phyloP scores from a whole-genome alignment of 768 basidiomycete genomes.

The Leccinellum luteum region DNA sequence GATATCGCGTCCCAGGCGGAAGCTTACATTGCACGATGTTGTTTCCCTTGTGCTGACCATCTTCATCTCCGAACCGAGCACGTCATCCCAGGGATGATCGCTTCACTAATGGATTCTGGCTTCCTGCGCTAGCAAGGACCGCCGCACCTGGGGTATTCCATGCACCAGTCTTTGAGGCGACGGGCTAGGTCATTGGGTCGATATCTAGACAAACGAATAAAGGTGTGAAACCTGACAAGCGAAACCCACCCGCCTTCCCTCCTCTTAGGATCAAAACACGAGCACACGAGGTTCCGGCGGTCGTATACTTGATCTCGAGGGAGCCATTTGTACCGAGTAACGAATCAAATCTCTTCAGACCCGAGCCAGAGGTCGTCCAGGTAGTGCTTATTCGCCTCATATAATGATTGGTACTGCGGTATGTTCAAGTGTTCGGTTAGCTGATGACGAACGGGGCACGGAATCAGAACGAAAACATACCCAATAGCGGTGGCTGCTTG shows the following conservation, averaged over 20 bases:
- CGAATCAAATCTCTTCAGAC: conserved; percentile 22
- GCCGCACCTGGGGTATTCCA: conserved; percentile 10
- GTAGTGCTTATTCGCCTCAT: conserved; percentile 10
- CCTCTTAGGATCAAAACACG: conserved; percentile 4
- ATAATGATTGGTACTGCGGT: conserved; percentile 13
- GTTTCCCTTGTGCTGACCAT: conserved; percentile 1
- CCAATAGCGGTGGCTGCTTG: background rate
- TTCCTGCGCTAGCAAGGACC: too few relatives aligned
- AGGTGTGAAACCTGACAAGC: background rate
- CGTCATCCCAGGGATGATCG: conserved; percentile 15
- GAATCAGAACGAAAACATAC: conserved; percentile 1
- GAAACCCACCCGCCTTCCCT: conserved; percentile 4
- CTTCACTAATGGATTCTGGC: too few relatives aligned
- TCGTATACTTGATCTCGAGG: conserved; percentile 13
- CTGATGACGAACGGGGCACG: background rate
- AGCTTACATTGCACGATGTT: conserved; percentile 1
- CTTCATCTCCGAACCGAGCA: conserved; percentile 8
- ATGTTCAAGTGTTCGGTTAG: background rate
- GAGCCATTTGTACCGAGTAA: conserved; percentile 15
- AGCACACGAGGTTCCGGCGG: conserved; percentile 8
- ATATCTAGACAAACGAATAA: background rate
- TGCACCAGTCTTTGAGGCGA: conserved; percentile 11
- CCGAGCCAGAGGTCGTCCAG: conserved; percentile 21
- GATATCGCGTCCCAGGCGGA: background rate
- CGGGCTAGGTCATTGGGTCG: conserved; percentile 7